Evolutionary conservation across 1,284 basidiomycete genomes (phyloP), one percentile per base, ranked within the genome.

Genomic region (Rhodotorula sp.): DNA sequence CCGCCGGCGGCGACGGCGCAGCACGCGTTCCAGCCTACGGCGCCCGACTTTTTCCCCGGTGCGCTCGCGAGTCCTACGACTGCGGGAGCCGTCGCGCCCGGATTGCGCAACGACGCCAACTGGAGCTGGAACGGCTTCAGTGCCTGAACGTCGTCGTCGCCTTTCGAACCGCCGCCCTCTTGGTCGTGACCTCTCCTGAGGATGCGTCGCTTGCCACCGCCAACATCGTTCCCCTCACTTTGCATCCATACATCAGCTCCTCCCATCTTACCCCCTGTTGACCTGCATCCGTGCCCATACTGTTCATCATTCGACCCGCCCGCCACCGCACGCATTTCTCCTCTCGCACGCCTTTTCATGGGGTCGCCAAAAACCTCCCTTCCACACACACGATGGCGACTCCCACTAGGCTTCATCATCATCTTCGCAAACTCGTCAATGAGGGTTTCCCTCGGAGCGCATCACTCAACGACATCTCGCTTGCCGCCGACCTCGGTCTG

Each of bases 11-110:
- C 26, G 43, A 56, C 52, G 26, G n/a, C 52, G 6, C 56, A 57
- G 23, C 64, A 62, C 29, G 60, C 64, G 49, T 47, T 70, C 57
- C 29, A 58, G 48, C 57, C 65, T 5, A 67, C 54, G 51, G 65
- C 69, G 49, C 65, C 69, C 48, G 65, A 67, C 29, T 70, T 66
- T 51, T 70, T 70, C 65, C 69, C 69, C 10, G 65, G 69, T 43
- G 69, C 64, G 10, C 69, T 70, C 16, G 65, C 65, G 23, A 70
- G 65, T 47, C 65, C 69, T n/a, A 67, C 69, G 43, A 64, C 65
- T 10, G 43, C 31, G 26, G 63, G 63, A 29, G 54, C 54, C n/a
- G 63, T 46, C 43, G 18, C 29, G 26, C 63, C 63, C 18, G 59
- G 46, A 5, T 26, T 62, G 34, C 46, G 26, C 3, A 47, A 47